Evolutionary conservation across 208 protist species (phyloP), one percentile per base, ranked within the genome.

Genomic region (Leishmania tarentolae): DNA sequence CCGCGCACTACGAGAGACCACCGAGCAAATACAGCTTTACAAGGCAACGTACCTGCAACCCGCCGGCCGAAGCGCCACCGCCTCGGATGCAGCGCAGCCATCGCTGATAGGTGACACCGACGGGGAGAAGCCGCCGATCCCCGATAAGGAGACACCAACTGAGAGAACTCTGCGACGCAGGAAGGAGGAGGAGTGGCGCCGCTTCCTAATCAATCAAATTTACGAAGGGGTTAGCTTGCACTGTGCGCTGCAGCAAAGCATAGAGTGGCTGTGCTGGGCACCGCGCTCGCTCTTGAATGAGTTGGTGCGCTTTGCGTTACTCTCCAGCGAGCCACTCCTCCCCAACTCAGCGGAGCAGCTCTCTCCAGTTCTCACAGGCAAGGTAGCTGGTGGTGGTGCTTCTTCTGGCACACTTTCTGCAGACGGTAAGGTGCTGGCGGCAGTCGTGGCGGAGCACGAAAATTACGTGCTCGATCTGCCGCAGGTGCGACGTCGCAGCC

Each of bases 201-300:
- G 13, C 19, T 79, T 80, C 44, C 24, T 81, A 11, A 13, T 76
- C n/a, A 15, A 28, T 46, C 76, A 86, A 47, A 68, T 79, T 17
- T 5, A 42, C n/a, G 52, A 57, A 13, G 78, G 53, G 17, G 1
- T 44, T n/a, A 24, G 11, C 13, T 42, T 89, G 42, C 56, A 69
- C 19, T 47, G 83, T 7, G 84, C 87, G 76, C 75, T 93, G 15
- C 52, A 69, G 31, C 73, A 70, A 7, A 40, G 74, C 37, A 35
- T 88, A 0, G 68, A 80, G 15, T 37, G 56, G 44, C 79, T 87
- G 4, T 80, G 78, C 65, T 90, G 85, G 81, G 90, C 80, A 24
- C 90, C 91, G 59, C 91, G 88, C 40, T 82, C 80, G 15, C 70
- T 96, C 46, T 59, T 94, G 47, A 92, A 91, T 71, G 91, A 84